phyloP scores from a whole-genome alignment of 1,284 basidiomycete genomes.

The Agaricales sp. region DNA sequence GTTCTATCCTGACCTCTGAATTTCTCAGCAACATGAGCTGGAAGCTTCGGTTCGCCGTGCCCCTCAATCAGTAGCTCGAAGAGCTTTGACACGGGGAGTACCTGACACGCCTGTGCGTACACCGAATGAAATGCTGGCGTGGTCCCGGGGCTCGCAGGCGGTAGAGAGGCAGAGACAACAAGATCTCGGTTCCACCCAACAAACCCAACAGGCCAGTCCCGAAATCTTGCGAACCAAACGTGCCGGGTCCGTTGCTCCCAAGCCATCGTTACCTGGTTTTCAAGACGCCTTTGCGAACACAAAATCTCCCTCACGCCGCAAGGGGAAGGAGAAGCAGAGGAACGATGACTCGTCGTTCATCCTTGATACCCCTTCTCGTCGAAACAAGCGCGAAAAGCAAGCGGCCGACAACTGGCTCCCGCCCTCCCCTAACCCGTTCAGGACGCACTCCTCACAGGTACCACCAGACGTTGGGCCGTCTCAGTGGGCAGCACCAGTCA shows the following conservation, averaged over 20 bases:
- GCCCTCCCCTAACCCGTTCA: neutral
- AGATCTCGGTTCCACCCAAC: constrained; percentile 3
- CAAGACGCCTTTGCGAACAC: constrained; percentile 30
- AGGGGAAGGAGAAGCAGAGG: neutral
- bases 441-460: neutral
- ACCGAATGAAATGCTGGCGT: constrained; percentile 11
- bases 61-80: constrained; percentile 30
- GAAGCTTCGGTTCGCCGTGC: constrained; percentile 47
- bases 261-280: constrained; percentile 32
- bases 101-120: neutral
- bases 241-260: constrained; percentile 20
- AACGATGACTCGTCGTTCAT: neutral
- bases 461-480: neutral
- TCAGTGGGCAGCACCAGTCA: neutral
- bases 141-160: constrained; percentile 16
- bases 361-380: neutral
- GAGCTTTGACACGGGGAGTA: constrained; percentile 23
- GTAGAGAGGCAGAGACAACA: constrained; percentile 7
- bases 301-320: neutral
- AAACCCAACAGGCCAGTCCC: constrained; percentile 1
- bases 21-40: constrained; percentile 57
- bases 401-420: neutral
- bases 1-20: constrained; percentile 7
- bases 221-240: constrained; percentile 15
- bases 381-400: neutral